phyloP scores from a whole-genome alignment of 2,329 filamentous ascomycete genomes.

The Alternaria arbusti region DNA sequence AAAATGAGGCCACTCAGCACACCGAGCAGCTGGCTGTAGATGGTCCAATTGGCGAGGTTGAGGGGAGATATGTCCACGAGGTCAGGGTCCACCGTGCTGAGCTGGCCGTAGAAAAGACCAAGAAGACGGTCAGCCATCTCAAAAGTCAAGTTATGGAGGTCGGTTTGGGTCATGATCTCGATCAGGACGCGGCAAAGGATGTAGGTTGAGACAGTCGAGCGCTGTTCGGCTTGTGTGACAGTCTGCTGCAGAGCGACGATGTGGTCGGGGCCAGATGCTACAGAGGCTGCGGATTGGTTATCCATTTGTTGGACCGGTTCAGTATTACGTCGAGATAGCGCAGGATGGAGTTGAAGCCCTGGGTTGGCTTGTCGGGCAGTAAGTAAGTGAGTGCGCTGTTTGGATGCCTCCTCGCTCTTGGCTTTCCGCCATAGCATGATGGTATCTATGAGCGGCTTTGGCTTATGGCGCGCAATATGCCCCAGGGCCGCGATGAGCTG shows the following conservation, averaged over 20 bases:
- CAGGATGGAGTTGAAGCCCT: slow-evolving; percentile 26
- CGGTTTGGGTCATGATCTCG: slow-evolving; percentile 92
- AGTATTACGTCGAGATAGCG: slow-evolving; percentile 46
- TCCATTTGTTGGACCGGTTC: slow-evolving; percentile 42
- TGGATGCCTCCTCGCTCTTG: slow-evolving; percentile 82
- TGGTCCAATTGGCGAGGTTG: slow-evolving; percentile 92
- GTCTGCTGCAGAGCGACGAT: slow-evolving; percentile 67
- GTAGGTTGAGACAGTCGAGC: slow-evolving; percentile 94
- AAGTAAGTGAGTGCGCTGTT: slow-evolving; percentile 39
- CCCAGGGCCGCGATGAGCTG: slow-evolving; percentile 92
- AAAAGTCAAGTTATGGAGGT: slow-evolving; percentile 76
- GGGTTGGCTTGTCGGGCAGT: slow-evolving; percentile 40
- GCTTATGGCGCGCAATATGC: slow-evolving; percentile 92
- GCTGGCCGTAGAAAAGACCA: slow-evolving; percentile 93
- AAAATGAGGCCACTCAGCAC: slow-evolving; percentile 96
- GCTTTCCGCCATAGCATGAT: slow-evolving; percentile 98
- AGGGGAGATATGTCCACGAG: slow-evolving; percentile 78
- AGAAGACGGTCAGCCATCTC: slow-evolving; percentile 96
- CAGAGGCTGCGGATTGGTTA: slow-evolving; percentile 28
- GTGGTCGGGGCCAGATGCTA: slow-evolving; percentile 37
- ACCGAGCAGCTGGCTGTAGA: slow-evolving; percentile 92
- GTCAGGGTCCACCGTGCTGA: slow-evolving; percentile 86
- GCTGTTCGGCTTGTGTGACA: slow-evolving; percentile 80
- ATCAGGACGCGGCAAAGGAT: slow-evolving; percentile 92
- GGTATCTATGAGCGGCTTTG: slow-evolving; percentile 92